Percentiles rank a stretch among this genome's conserved stretches.
phyloP scores from a whole-genome alignment of 371 early-diverging fungal species.

The Umbelopsis sp. region DNA sequence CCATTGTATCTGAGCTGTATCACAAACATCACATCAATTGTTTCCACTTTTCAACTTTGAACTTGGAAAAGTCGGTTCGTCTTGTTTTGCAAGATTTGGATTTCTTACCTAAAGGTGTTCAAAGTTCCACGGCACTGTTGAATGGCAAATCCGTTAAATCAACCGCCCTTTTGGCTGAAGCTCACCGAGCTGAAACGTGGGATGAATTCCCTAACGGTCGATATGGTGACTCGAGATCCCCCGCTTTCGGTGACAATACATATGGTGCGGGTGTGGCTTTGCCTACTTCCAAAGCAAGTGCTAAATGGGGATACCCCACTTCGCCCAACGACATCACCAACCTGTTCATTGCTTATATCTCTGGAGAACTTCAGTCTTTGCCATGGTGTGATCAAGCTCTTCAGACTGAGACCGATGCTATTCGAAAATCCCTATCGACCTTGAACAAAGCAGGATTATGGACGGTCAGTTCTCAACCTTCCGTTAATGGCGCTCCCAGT shows the following conservation, averaged over 20 bases:
- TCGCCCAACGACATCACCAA: conserved; percentile 61
- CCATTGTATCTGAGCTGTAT: conserved; percentile 68
- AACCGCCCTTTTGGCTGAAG: conserved; percentile 34
- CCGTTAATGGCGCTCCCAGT: conserved; percentile 87
- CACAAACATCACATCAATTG: conserved; percentile 54
- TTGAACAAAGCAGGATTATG: conserved; percentile 80
- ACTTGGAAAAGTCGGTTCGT: conserved; percentile 87
- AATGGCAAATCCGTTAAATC: conserved; percentile 20
- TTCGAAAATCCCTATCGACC: conserved; percentile 63
- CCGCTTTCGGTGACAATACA: conserved; percentile 56
- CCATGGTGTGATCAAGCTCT: conserved; percentile 92
- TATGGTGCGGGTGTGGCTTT: conserved; percentile 77
- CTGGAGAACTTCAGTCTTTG: conserved; percentile 68
- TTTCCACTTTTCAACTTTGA: conserved; percentile 88
- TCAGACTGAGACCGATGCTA: conserved; percentile 75
- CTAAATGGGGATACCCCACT: conserved; percentile 82
- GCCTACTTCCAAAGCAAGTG: conserved; percentile 53
- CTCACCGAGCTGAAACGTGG: conserved; percentile 70
- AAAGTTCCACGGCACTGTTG: neutral
- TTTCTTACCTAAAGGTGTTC: conserved; percentile 44
- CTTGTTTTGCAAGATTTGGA: conserved; percentile 77
- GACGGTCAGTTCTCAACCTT: conserved; percentile 94
- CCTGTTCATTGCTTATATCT: conserved; percentile 78
- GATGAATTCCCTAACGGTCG: conserved; percentile 98
- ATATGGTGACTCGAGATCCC: conserved; percentile 94